These are phyloP conservation scores for Lignosus rhinocerotis DNA, from an alignment of 1,284 basidiomycete genomes.

Conservation along the genomic window DNA sequence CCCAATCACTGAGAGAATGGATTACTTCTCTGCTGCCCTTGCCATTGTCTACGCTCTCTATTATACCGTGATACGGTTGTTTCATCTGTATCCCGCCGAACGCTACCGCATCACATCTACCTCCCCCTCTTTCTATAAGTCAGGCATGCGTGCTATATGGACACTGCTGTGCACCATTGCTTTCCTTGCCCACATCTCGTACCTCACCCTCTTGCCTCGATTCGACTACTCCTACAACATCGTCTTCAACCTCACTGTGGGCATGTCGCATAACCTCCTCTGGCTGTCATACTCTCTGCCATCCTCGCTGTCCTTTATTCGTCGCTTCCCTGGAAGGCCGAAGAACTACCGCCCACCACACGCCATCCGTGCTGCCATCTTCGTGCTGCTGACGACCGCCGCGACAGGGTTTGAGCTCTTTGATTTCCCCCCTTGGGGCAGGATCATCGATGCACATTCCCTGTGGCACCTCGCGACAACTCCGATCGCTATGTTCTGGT, in stretches of 20 bases:
- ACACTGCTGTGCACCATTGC: conserved; percentile 46
- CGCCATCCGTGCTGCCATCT: conserved; percentile 54
- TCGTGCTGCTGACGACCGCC: conserved; percentile 72
- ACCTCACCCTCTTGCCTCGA: conserved; percentile 72
- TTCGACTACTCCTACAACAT: conserved; percentile 99
- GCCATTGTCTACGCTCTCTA: conserved; percentile 79
- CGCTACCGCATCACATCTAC: conserved; percentile 28
- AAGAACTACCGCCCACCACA: conserved; percentile 56
- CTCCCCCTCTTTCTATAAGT: conserved; percentile 22
- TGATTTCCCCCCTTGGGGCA: conserved; percentile 83
- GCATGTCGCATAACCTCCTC: conserved; percentile 77
- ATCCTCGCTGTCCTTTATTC: conserved; percentile 45
- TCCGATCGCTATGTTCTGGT: conserved; percentile 84
- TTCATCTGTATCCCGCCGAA: conserved; percentile 67
- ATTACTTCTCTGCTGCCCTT: conserved; percentile 93
- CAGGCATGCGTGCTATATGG: conserved; percentile 36
- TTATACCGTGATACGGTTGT: conserved; percentile 73
- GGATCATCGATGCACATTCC: conserved; percentile 90
- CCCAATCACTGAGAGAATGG: conserved; percentile 84
- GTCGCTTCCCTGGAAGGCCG: conserved; percentile 54
- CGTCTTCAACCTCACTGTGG: conserved; percentile 79
- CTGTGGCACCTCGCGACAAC: conserved; percentile 93
- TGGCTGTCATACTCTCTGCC: conserved; percentile 82
- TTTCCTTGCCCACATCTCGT: conserved; percentile 76
- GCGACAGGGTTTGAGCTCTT: conserved; percentile 87